Percentiles rank a stretch among this genome's conserved stretches.
phyloP scores from a whole-genome alignment of 1,284 basidiomycete genomes.

The Pyrrhoderma noxium region DNA sequence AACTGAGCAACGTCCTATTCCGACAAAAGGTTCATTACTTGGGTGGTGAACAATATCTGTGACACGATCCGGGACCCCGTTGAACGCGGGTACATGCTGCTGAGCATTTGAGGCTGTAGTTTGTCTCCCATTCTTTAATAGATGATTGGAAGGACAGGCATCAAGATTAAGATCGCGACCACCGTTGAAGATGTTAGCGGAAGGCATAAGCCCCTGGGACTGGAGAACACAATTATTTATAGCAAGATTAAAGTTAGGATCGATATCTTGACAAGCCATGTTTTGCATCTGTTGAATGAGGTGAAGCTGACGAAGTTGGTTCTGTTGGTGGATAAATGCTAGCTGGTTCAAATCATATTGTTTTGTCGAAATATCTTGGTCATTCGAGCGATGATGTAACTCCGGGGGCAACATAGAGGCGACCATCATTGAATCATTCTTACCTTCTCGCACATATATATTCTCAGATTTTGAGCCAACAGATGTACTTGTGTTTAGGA shows the following conservation, averaged over 20 bases:
- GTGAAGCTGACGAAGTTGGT: slow-evolving; percentile 15
- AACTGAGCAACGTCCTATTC: not conserved
- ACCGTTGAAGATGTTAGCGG: slow-evolving; percentile 8
- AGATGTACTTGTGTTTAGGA: not conserved
- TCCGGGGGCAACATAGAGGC: no score
- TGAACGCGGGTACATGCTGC: not conserved
- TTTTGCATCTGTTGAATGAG: slow-evolving; percentile 15
- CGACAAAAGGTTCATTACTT: no score
- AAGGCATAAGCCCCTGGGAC: slow-evolving; percentile 13
- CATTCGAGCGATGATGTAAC: not conserved
- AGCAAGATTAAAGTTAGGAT: slow-evolving; percentile 2
- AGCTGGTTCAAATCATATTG: slow-evolving; percentile 5
- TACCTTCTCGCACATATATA: no score
- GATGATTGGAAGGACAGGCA: not conserved
- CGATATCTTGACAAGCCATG: not conserved
- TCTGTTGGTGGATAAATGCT: slow-evolving; percentile 13
- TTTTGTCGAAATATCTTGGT: slow-evolving; percentile 1
- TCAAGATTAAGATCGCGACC: no score
- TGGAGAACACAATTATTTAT: slow-evolving; percentile 4
- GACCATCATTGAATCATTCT: not conserved
- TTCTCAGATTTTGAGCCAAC: no score
- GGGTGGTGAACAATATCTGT: no score
- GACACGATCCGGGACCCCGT: no score
- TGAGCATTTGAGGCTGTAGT: not conserved
- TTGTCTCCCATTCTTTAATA: not conserved